Evolutionary conservation across 2,329 filamentous ascomycete species (phyloP), one percentile per base, ranked within the genome.

Genomic region (Monilinia aucupariae): DNA sequence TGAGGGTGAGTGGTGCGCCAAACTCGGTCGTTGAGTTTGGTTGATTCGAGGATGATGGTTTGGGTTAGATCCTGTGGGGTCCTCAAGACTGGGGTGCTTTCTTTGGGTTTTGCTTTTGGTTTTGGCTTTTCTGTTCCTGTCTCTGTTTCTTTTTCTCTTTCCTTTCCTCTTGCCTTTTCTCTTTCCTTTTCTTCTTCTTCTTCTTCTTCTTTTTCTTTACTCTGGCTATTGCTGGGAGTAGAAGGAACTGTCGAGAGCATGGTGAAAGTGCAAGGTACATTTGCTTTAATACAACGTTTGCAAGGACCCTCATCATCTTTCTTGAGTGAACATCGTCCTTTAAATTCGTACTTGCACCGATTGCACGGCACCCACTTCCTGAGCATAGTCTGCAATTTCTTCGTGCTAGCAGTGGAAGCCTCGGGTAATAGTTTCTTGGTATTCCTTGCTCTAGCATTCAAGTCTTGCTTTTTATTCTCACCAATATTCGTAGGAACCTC

Each of bases 231-330:
- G 20, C 7, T 30, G n/a, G n/a, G 25, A 30, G 50, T 52, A 27
- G 27, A 15, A 13, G 58, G 10, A n/a, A 48, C 17, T 9, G 13
- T 25, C 30, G 22, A n/a, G 5, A 27, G 48, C 9, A 65, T 27
- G 2, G 62, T 60, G 30, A 71, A 71, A 8, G 66, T 63, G 53
- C 70, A 72, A 8, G 53, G 10, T 27, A 65, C 49, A 5, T 49
- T 51, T 0, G 37, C 41, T 32, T 65, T 66, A 2, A 48, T 20
- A 59, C 70, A 71, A 1, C 55, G 20, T 3, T 17, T 60, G 51
- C 70, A 72, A 9, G 70, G 70, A 2, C 70, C 70, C 13, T 64
- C 47, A 9, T 64, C 49, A 5, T 63, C 66, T 9, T 64, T 51
- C 32, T 63, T 67, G 17, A 67, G 53, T 2, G 64, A 65, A 55